Base-by-base conservation (phyloP, 495 filamentous ascomycete species). In the Elasticomyces elasticus region DNA sequence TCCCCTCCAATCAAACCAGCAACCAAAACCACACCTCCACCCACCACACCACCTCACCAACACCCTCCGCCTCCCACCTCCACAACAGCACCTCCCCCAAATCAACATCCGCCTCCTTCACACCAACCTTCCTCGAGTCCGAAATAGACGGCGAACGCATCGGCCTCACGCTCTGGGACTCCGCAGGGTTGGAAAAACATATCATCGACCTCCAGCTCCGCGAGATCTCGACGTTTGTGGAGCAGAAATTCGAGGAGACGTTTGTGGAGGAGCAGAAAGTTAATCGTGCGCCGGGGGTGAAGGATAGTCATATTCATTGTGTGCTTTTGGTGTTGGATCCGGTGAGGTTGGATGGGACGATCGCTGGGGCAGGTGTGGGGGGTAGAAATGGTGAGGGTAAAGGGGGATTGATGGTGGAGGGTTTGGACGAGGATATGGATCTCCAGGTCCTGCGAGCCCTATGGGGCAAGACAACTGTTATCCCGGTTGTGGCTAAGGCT, bases 251-350 rank as follows among this genome's bases (percentile, higher is more conserved):
- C 58, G 90, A 97, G 67, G 94, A 98, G 65, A 97, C 92, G 0
- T 90, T 97, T 67, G 83, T 81, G 30, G 92, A 98, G 71, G 92
- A 98, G 76, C 95, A 94, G 78, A 96, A 95, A 74, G 90, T 98
- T 31, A 73, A 95, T 45, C 84, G 92, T 59, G 87, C 90, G 49
- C 89, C 92, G 19, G 92, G 90, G 56, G 85, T 86, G 62, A 86
- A 86, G 61, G 92, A 98, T 74, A 95, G 91, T 41, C 92, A 98
- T 68, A 92, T 98, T 61, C 92, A 98, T 66, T 94, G 88, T 52
- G 92, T 89, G 52, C 95, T 98, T 68, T 74, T 95, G 49, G 74
- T 98, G 41, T 80, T 98, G 47, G 92, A 98, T 65, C 92, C 92
- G 11, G 78, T 82, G 19, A 85, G 87, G 37, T 79, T 98, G 26